Evolutionary conservation across 2,329 filamentous ascomycete genomes (phyloP).

Genomic region (Pseudopyrenochaeta lycopersici): DNA sequence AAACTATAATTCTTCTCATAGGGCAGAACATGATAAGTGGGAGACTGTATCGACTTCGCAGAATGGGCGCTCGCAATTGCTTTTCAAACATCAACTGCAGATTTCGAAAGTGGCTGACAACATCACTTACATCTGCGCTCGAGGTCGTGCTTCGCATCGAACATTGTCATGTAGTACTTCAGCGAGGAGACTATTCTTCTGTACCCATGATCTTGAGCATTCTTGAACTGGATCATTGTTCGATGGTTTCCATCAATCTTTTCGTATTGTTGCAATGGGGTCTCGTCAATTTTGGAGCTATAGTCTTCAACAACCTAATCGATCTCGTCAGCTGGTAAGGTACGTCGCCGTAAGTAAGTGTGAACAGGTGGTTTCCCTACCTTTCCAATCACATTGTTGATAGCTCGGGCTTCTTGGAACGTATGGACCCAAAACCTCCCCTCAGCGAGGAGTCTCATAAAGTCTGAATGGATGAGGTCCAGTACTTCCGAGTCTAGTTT

Average conservation of each 20-base stretch:
- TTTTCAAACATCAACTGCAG: not conserved
- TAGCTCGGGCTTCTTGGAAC: constrained; percentile 8
- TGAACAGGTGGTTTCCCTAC: not conserved
- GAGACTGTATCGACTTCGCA: constrained; percentile 4
- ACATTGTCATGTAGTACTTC: constrained; percentile 12
- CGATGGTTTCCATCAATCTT: constrained; percentile 15
- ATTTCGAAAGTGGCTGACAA: not conserved
- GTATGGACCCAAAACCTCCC: constrained; percentile 13
- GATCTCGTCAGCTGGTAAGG: no score
- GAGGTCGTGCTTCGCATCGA: constrained; percentile 9
- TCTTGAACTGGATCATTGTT: constrained; percentile 12
- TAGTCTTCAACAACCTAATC: constrained; percentile 6
- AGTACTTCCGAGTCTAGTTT: constrained; percentile 12
- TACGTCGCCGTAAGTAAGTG: no score
- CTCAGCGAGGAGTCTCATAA: constrained; percentile 6
- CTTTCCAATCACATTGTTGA: constrained; percentile 11
- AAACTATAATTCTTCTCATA: constrained; percentile 12
- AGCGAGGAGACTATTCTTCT: constrained; percentile 8
- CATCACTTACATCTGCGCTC: constrained; percentile 10
- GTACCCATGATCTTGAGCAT: constrained; percentile 11
- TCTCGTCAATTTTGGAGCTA: constrained; percentile 13
- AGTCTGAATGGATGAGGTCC: constrained; percentile 11
- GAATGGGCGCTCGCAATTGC: constrained; percentile 13
- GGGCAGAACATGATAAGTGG: constrained; percentile 10
- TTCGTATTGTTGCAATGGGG: constrained; percentile 9